A percentile compares a stretch with the other conserved stretches of the same genome.
phyloP scores from a whole-genome alignment of 192 early-diverging fungal species.

The Backusella tuberculispora region DNA sequence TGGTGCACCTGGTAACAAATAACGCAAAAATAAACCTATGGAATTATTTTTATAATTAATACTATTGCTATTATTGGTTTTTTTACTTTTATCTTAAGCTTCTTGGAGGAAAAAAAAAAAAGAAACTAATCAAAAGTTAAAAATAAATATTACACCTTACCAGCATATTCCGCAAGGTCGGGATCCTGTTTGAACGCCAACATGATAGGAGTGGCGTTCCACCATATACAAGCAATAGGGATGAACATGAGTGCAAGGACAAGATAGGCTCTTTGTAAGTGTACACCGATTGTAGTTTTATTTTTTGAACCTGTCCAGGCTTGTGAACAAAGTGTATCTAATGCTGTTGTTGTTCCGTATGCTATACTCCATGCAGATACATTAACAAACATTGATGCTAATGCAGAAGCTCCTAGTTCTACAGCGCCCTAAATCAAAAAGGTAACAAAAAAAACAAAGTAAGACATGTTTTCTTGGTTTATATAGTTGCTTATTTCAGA shows the following conservation, averaged over 20 bases:
- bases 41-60: neutral
- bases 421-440: constrained; percentile 41
- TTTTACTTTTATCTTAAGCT: neutral
- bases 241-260: constrained; percentile 34
- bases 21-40: constrained; percentile 58
- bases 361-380: constrained; percentile 69
- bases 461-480: neutral
- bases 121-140: neutral
- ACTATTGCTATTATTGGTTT: neutral
- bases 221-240: constrained; percentile 38
- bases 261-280: constrained; percentile 56
- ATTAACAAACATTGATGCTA: constrained; percentile 74
- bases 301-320: constrained; percentile 69
- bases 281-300: constrained; percentile 66
- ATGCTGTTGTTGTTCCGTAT: constrained; percentile 68
- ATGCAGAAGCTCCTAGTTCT: constrained; percentile 71
- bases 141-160: neutral
- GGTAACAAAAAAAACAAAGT: neutral
- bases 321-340: constrained; percentile 80
- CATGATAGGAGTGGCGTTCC: constrained; percentile 25
- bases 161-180: constrained; percentile 30
- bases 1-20: constrained; percentile 72
- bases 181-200: constrained; percentile 30
- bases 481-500: neutral
- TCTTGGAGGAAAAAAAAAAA: neutral